These are phyloP conservation scores for Candida verbasci DNA, from an alignment of 805 yeast species.

Conservation along the genomic window DNA sequence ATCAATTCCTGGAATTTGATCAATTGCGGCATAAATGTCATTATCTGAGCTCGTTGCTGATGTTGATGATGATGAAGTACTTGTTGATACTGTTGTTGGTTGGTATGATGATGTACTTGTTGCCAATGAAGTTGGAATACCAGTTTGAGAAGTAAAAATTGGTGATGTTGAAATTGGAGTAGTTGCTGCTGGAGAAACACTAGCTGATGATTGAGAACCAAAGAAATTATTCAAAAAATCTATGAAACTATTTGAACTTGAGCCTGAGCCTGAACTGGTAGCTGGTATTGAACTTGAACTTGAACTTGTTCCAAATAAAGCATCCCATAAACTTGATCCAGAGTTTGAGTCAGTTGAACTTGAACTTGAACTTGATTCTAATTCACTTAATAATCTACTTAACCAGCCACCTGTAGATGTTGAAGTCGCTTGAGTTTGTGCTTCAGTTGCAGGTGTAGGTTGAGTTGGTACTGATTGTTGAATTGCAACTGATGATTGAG, in stretches of 20 bases:
- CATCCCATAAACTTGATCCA: conserved; percentile 1
- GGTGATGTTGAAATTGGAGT: no score
- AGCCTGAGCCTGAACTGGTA: conserved; percentile 7
- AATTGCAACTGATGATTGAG: conserved; percentile 1
- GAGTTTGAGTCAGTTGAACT: no score
- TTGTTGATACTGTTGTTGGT: conserved; percentile 4
- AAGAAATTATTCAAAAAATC: no score
- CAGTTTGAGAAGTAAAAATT: no score
- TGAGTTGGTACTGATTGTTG: conserved; percentile 6
- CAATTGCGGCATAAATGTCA: conserved; percentile 4
- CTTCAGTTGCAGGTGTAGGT: no score
- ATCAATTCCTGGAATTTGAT: conserved; percentile 7
- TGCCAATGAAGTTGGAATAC: conserved; percentile 4
- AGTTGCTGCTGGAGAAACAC: conserved; percentile 2
- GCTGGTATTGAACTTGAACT: conserved; percentile 2
- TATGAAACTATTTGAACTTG: no score
- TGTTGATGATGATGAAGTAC: conserved; percentile 10
- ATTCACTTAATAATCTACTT: background rate
- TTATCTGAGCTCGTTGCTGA: conserved; percentile 7
- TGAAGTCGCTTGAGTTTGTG: background rate
- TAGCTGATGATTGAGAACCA: no score
- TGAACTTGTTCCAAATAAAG: conserved; percentile 1
- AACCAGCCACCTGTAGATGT: conserved; percentile 1
- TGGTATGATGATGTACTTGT: background rate
- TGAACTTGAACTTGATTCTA: background rate